Evolutionary conservation across 192 early-diverging fungal genomes (phyloP).

Genomic region (Thamnidium elegans): DNA sequence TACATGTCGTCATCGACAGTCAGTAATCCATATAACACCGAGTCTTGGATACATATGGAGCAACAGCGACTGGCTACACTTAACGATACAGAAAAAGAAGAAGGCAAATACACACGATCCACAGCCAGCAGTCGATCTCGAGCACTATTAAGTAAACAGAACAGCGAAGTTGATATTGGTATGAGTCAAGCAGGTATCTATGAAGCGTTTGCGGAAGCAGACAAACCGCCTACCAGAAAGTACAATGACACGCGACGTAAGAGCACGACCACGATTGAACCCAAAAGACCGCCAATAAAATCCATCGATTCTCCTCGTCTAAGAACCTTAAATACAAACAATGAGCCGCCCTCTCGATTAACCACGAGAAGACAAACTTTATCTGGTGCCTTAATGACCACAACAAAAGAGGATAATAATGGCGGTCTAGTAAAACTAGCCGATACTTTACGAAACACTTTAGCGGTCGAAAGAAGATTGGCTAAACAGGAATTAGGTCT

Average conservation of each 20-base stretch:
- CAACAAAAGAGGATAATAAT: not conserved
- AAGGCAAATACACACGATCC: not conserved
- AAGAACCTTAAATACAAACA: conserved; percentile 17
- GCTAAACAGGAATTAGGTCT: conserved; percentile 19
- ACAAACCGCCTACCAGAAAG: conserved; percentile 2
- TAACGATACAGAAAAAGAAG: not conserved
- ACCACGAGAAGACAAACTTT: conserved; percentile 4
- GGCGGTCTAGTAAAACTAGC: conserved; percentile 1
- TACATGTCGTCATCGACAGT: conserved; percentile 23
- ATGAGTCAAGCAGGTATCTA: conserved; percentile 15
- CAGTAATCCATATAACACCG: conserved; percentile 13
- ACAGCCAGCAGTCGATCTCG: not conserved
- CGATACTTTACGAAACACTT: conserved; percentile 18
- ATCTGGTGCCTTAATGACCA: conserved; percentile 11
- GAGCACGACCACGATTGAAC: not conserved
- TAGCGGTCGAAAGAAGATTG: conserved; percentile 13
- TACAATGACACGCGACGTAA: conserved; percentile 16
- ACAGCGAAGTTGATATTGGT: not conserved
- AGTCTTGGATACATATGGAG: conserved; percentile 21
- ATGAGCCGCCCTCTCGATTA: not conserved
- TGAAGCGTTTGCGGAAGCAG: conserved; percentile 19
- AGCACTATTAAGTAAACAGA: not conserved
- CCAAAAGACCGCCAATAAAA: not conserved
- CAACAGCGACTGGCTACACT: not conserved
- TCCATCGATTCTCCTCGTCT: conserved; percentile 4